Evolutionary conservation across 306 rosid genomes (phyloP).

Genomic region (Psophocarpus tetragonolobus): DNA sequence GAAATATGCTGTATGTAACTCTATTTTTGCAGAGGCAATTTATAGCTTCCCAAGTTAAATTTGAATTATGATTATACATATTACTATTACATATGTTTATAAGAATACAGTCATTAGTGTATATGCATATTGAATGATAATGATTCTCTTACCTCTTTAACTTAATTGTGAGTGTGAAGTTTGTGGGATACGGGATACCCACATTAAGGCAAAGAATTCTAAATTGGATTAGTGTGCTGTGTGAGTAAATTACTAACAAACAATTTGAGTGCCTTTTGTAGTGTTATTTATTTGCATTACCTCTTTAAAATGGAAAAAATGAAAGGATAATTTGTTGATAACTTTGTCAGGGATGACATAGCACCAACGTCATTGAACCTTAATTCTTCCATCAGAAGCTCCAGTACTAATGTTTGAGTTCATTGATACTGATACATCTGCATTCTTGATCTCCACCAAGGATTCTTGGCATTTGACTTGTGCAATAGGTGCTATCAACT

Average conservation of each 20-base stretch:
- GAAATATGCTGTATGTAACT: conserved; percentile 1
- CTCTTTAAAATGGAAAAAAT: conserved; percentile 13
- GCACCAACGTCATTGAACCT: conserved; percentile 6
- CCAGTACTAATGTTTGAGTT: conserved; percentile 1
- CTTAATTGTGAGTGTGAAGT: neutral
- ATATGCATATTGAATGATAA: neutral
- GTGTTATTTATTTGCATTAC: neutral
- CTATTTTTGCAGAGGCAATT: conserved; percentile 4
- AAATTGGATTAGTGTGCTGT: neutral
- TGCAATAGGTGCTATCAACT: conserved; percentile 16
- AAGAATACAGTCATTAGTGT: neutral
- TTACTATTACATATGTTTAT: neutral
- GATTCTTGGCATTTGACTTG: neutral
- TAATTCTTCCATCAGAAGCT: neutral
- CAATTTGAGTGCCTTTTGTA: conserved; percentile 11
- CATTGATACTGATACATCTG: neutral
- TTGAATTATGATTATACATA: conserved; percentile 23
- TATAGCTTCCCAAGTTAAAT: conserved; percentile 15
- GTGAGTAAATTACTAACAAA: neutral
- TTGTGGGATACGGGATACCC: neutral
- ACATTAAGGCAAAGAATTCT: neutral
- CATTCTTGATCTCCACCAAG: conserved; percentile 3
- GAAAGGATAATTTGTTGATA: conserved; percentile 12
- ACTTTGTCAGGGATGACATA: conserved; percentile 18
- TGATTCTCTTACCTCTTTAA: neutral